A percentile compares a stretch with the other conserved stretches of the same genome.
phyloP scores from a whole-genome alignment of 179 eudicot species.

The Spinacia oleracea region DNA sequence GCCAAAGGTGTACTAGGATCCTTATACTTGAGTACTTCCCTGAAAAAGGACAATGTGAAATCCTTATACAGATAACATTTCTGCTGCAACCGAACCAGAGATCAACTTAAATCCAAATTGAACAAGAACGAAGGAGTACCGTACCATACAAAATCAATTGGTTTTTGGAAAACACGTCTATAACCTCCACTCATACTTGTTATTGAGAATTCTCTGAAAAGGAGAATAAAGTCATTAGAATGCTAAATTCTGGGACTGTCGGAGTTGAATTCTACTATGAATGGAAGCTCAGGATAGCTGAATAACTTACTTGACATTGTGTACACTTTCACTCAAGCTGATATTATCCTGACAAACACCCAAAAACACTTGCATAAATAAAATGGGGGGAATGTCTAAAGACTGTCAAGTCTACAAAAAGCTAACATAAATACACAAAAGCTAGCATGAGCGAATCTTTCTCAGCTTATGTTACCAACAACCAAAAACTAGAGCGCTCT shows the following conservation, averaged over 20 bases:
- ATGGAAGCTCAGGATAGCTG: constrained; percentile 10
- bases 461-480: neutral
- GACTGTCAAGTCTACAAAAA: neutral
- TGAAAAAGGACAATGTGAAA: constrained; percentile 22
- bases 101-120: neutral
- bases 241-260: neutral
- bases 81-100: constrained; percentile 6
- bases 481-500: neutral
- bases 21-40: constrained; percentile 76
- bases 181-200: constrained; percentile 86
- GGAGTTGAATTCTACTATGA: neutral
- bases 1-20: constrained; percentile 72
- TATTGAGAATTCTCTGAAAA: constrained; percentile 81
- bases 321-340: constrained; percentile 72
- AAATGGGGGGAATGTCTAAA: neutral
- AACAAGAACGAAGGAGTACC: constrained; percentile 47
- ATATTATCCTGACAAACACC: constrained; percentile 64
- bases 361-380: neutral
- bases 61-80: constrained; percentile 4
- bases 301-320: constrained; percentile 67
- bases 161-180: constrained; percentile 83
- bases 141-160: constrained; percentile 84
- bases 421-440: neutral
- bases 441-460: neutral
- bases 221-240: constrained; percentile 2